Conservation (phyloP, 495 filamentous ascomycete species). For the Hypoxylon perforatum region DNA sequence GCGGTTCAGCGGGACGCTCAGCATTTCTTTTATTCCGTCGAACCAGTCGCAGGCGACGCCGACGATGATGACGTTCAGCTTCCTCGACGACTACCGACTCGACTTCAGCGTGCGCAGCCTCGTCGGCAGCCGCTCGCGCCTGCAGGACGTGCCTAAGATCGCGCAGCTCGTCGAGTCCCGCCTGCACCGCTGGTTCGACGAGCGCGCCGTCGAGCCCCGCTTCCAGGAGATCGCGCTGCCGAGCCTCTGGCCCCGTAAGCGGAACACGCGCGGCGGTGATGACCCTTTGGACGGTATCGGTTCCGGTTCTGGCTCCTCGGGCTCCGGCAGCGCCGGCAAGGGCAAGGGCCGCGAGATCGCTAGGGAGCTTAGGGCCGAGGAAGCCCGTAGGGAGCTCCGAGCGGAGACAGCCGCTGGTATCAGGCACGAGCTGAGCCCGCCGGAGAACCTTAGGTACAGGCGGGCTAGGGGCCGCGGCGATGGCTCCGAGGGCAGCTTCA, state of each 20-base stretch:
- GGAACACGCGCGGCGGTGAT: constrained; percentile 77
- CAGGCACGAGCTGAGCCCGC: constrained; percentile 47
- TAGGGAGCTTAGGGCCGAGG: constrained; percentile 55
- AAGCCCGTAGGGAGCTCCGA: constrained; percentile 58
- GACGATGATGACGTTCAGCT: constrained; percentile 92
- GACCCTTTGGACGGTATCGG: constrained; percentile 54
- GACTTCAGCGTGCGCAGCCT: constrained; percentile 91
- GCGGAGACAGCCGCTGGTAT: constrained; percentile 51
- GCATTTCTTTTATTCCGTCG: constrained; percentile 87
- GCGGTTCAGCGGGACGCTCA: constrained; percentile 92
- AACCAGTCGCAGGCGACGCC: constrained; percentile 64
- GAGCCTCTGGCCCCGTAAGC: constrained; percentile 92
- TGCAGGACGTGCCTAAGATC: constrained; percentile 98
- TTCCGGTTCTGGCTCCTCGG: constrained; percentile 22
- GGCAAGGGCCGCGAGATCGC: constrained; percentile 61
- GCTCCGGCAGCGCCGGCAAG: constrained; percentile 50
- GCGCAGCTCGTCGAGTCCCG: constrained; percentile 92
- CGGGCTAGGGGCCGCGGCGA: constrained; percentile 48
- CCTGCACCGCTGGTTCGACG: constrained; percentile 96
- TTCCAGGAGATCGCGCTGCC: constrained; percentile 96
- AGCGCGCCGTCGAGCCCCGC: constrained; percentile 91
- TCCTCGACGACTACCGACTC: constrained; percentile 93
- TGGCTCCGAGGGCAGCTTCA: constrained; percentile 46
- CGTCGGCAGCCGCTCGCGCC: constrained; percentile 86
- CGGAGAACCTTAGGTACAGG: constrained; percentile 50